Percentiles rank a stretch among this genome's conserved stretches.
These are phyloP conservation scores for Sanghuangporus baumii DNA, from an alignment of 1,284 basidiomycete species.

Conservation along the genomic window DNA sequence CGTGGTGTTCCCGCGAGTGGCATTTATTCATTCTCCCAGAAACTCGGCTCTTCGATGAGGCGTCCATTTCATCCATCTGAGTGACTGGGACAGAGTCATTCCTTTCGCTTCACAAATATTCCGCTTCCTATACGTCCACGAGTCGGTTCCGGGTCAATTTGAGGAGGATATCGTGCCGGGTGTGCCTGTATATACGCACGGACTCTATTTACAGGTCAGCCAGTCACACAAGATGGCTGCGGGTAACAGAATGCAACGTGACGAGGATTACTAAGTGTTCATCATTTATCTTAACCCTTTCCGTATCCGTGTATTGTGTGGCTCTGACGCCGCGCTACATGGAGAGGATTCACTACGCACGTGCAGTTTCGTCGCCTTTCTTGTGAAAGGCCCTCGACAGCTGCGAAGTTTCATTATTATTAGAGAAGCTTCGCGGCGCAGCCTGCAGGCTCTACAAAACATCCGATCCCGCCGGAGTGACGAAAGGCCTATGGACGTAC, in stretches of 20 bases:
- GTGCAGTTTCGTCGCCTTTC: neutral
- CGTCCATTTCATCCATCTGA: too few relatives aligned
- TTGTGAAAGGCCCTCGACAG: neutral
- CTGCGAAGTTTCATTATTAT: neutral
- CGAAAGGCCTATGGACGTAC: conserved; percentile 25
- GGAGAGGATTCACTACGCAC: neutral
- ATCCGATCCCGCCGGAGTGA: neutral
- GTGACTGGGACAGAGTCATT: too few relatives aligned
- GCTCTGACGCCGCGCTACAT: neutral
- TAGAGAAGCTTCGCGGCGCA: neutral
- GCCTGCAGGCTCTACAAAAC: neutral
- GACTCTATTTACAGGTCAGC: too few relatives aligned
- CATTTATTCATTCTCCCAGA: too few relatives aligned
- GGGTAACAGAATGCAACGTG: conserved; percentile 21
- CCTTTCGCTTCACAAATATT: too few relatives aligned
- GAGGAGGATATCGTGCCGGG: too few relatives aligned
- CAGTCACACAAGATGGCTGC: too few relatives aligned
- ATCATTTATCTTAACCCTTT: neutral
- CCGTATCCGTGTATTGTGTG: conserved; percentile 1
- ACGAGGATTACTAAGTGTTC: neutral
- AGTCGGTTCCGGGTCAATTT: too few relatives aligned
- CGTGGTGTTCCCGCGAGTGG: neutral
- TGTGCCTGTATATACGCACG: too few relatives aligned
- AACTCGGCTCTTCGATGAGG: too few relatives aligned
- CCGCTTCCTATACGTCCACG: too few relatives aligned